phyloP scores from a whole-genome alignment of 768 basidiomycete species.

The Boletus sensibilis region DNA sequence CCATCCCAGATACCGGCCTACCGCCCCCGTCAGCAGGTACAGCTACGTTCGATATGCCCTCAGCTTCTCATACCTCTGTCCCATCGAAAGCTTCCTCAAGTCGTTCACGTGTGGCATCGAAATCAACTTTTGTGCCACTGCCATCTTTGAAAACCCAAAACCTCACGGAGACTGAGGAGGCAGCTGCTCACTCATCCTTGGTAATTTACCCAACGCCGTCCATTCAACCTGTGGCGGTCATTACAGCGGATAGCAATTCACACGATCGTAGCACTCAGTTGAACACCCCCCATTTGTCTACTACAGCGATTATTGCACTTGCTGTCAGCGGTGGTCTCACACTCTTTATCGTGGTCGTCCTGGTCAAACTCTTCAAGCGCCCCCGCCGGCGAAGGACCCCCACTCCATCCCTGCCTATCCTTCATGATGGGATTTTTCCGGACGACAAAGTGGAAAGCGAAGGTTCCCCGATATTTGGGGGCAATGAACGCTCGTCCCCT shows the following conservation, averaged over 20 bases:
- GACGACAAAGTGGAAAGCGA: conserved; percentile 46
- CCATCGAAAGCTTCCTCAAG: conserved; percentile 16
- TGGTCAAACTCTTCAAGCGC: conserved; percentile 47
- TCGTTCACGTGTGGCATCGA: conserved; percentile 14
- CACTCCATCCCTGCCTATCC: conserved; percentile 73
- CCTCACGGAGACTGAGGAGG: conserved; percentile 23
- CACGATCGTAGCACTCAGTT: conserved; percentile 10
- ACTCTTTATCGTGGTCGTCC: conserved; percentile 47
- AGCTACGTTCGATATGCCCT: conserved; percentile 1
- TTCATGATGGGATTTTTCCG: conserved; percentile 54
- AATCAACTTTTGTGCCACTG: conserved; percentile 28
- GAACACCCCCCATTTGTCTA: conserved; percentile 39
- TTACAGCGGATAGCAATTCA: background rate
- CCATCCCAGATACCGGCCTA: conserved; percentile 32
- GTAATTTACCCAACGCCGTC: conserved; percentile 4
- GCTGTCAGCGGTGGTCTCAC: conserved; percentile 51
- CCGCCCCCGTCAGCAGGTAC: conserved; percentile 24
- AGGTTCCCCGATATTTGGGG: conserved; percentile 77
- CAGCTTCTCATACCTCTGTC: conserved; percentile 25
- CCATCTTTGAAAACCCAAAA: conserved; percentile 29
- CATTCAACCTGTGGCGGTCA: background rate
- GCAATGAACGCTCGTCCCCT: conserved; percentile 57
- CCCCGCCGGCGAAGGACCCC: conserved; percentile 55
- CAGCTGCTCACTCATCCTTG: conserved; percentile 12
- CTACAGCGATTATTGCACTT: conserved; percentile 50